Conservation (phyloP, 306 rosid genomes). For the Hippophae rhamnoides region DNA sequence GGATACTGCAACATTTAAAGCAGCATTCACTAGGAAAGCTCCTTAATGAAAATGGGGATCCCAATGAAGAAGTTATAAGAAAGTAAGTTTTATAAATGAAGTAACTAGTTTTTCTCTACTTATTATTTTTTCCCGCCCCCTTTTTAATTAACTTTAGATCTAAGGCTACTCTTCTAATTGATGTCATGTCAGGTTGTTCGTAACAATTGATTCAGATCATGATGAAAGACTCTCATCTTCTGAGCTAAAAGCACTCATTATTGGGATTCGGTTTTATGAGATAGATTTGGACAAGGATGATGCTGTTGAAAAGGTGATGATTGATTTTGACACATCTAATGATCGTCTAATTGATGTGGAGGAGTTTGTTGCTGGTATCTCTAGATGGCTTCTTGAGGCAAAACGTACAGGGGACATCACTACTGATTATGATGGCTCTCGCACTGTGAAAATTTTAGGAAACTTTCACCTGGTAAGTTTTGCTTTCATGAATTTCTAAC, state of each 20-base stretch:
- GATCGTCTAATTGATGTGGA: constrained; percentile 23
- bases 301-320: constrained; percentile 45
- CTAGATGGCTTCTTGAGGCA: constrained; percentile 53
- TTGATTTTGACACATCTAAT: constrained; percentile 51
- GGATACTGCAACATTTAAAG: constrained; percentile 52
- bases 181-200: constrained; percentile 48
- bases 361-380: constrained; percentile 52
- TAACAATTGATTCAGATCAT: constrained; percentile 33
- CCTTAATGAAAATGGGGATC: constrained; percentile 51
- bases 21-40: constrained; percentile 52
- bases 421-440: constrained; percentile 37
- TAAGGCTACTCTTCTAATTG: constrained; percentile 12
- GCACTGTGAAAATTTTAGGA: constrained; percentile 30
- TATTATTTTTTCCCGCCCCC: neutral
- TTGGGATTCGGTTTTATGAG: constrained; percentile 64
- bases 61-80: constrained; percentile 38
- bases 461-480: constrained; percentile 49
- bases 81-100: constrained; percentile 31
- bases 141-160: neutral
- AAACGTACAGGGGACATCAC: constrained; percentile 22
- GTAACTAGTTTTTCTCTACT: constrained; percentile 1
- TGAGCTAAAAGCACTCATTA: constrained; percentile 64
- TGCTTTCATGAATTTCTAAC: neutral
- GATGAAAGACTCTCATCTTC: constrained; percentile 39
- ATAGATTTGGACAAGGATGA: constrained; percentile 55